Evolutionary conservation across 495 filamentous ascomycete genomes (phyloP).

Genomic region (Poronia punctata): DNA sequence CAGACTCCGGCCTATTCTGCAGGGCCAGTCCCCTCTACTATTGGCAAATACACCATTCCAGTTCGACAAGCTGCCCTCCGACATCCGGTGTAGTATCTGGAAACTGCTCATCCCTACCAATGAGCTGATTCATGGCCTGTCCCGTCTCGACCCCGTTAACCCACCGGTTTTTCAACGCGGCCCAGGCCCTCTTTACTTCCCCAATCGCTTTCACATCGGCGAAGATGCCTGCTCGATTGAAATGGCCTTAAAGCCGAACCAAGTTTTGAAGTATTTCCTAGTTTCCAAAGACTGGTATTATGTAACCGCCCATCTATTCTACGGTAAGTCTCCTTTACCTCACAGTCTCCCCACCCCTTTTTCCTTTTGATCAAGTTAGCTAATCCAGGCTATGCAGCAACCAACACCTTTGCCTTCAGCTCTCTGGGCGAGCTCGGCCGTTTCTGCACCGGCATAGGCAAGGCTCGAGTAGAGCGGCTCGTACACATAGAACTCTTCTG

Average conservation of each 20-base stretch:
- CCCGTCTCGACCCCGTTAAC: constrained; percentile 27
- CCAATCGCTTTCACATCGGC: constrained; percentile 27
- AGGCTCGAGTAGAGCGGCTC: constrained; percentile 25
- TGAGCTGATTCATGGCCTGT: constrained; percentile 30
- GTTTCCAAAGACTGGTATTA: constrained; percentile 30
- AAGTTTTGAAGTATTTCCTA: constrained; percentile 18
- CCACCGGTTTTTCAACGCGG: constrained; percentile 14
- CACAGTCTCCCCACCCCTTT: background rate
- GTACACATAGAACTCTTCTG: constrained; percentile 32
- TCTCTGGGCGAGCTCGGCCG: constrained; percentile 34
- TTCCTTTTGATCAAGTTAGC: background rate
- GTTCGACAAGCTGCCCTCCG: constrained; percentile 24
- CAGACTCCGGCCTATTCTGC: background rate
- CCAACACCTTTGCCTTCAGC: constrained; percentile 40
- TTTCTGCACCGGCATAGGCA: constrained; percentile 29
- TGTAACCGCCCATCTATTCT: constrained; percentile 31
- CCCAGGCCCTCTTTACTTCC: constrained; percentile 7
- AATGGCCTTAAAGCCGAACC: constrained; percentile 14
- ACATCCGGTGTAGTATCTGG: constrained; percentile 26
- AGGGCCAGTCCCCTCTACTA: background rate
- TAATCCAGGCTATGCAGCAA: constrained; percentile 2
- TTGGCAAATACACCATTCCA: constrained; percentile 9
- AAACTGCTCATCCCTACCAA: constrained; percentile 18
- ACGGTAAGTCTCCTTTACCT: constrained; percentile 14
- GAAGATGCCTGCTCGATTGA: constrained; percentile 17